Evolutionary conservation across 768 basidiomycete species (phyloP).

Genomic region (Naganishia onofrii): DNA sequence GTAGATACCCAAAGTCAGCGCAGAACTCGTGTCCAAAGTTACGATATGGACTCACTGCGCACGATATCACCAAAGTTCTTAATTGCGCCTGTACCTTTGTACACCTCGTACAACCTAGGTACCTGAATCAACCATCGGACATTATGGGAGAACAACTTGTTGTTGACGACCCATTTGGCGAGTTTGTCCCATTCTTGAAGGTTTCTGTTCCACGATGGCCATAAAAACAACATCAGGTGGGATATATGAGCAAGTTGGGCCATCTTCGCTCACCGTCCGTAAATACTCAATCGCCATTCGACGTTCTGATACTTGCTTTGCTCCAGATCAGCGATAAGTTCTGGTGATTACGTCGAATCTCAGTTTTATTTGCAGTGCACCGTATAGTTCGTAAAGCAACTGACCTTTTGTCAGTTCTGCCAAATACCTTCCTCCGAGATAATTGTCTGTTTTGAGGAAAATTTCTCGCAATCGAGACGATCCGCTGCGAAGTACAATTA

Average conservation of each 20-base stretch:
- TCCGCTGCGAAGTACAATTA: slow-evolving; percentile 56
- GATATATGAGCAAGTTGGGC: background rate
- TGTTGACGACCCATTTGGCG: slow-evolving; percentile 90
- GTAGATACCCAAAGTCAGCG: slow-evolving; percentile 14
- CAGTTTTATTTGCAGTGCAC: background rate
- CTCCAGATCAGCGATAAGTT: slow-evolving; percentile 95
- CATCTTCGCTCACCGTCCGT: slow-evolving; percentile 62
- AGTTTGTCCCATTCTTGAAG: slow-evolving; percentile 93
- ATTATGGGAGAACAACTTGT: slow-evolving; percentile 93
- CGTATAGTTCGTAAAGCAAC: slow-evolving; percentile 24
- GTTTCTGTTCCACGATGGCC: slow-evolving; percentile 34
- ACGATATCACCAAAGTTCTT: slow-evolving; percentile 88
- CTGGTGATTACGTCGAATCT: slow-evolving; percentile 54
- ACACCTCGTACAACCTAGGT: slow-evolving; percentile 90
- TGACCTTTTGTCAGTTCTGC: slow-evolving; percentile 89
- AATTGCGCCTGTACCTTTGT: slow-evolving; percentile 81
- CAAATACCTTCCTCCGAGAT: slow-evolving; percentile 83
- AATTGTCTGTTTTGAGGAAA: slow-evolving; percentile 96
- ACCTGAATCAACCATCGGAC: slow-evolving; percentile 97
- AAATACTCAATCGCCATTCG: slow-evolving; percentile 96
- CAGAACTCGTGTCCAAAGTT: background rate
- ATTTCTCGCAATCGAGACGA: slow-evolving; percentile 93
- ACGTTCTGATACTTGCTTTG: slow-evolving; percentile 99
- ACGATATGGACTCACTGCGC: slow-evolving; percentile 63
- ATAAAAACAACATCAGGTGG: background rate